Evolutionary conservation across 2,329 filamentous ascomycete genomes (phyloP), one percentile per base, ranked within the genome.

Genomic region (Cladophialophora bantiana): DNA sequence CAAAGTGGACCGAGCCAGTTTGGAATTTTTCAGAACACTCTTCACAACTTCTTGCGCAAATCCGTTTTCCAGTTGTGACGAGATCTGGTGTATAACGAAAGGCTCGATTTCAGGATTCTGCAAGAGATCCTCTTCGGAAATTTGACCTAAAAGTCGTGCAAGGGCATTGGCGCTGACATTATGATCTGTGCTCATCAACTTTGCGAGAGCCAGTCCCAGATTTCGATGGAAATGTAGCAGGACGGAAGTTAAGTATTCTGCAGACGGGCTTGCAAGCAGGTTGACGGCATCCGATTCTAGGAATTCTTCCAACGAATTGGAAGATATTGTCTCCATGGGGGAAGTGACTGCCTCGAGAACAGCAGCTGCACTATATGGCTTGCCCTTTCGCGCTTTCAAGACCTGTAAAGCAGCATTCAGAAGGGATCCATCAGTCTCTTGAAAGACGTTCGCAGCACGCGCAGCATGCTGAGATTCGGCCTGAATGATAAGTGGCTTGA

Each of bases 201-300:
- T 74, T 66, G 74, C 71, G 53, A 80, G 79, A 71, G 73, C 73
- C 60, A 69, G 77, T 75, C 75, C 64, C 76, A 80, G 38, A 18
- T 58, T 34, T 34, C 53, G 54, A 62, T 72, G 79, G 45, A 77
- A 77, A 15, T 81, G 79, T 35, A 88, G 84, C 0, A 96, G 80
- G 10, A 88, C 86, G 0, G 88, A 85, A 7, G 93, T 80, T 0
- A 97, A 77, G 59, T 89, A 85, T 1, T 85, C 78, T 0, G 87
- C 86, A 0, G 92, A 94, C 0, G 90, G 86, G 0, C 92, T 93
- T 1, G 84, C 78, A 2, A 94, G 78, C 15, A 95, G 79, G 1
- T 81, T 78, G 0, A 85, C 80, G 13, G 90, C 80, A 67, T 89
- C 81, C 0, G 86, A 79, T 20, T 82, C 77, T 4, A 90, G 78